Conservation (phyloP, 2,329 filamentous ascomycete genomes). For the Rhexocercosporidium sp. region DNA sequence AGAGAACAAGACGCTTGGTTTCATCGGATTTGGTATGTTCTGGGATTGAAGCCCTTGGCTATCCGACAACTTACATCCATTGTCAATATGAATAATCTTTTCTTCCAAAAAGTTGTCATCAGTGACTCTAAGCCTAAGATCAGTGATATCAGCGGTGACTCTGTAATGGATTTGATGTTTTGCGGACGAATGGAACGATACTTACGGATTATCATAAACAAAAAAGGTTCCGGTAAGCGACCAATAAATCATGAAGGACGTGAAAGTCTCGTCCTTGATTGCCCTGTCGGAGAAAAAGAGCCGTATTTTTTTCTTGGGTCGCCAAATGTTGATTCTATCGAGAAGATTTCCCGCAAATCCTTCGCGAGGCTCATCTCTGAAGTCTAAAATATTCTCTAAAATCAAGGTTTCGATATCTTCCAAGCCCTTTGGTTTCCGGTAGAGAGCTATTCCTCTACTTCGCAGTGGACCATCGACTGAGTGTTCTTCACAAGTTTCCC, state of each 20-base stretch:
- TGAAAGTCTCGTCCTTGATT: neutral
- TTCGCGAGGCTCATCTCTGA: neutral
- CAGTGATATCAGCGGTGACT: neutral
- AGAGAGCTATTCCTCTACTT: neutral
- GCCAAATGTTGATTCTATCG: neutral
- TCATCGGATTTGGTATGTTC: too few species aligned
- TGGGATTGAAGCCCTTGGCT: too few species aligned
- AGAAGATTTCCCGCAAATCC: neutral
- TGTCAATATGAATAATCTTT: constrained; percentile 6
- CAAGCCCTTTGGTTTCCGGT: neutral
- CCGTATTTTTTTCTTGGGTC: neutral
- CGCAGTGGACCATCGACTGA: neutral
- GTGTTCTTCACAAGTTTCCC: constrained; percentile 6
- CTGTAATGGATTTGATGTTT: too few species aligned
- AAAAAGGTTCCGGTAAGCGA: neutral
- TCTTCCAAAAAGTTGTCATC: neutral
- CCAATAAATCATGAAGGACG: neutral
- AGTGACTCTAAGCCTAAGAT: neutral
- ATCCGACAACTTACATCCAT: neutral
- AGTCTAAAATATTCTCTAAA: neutral
- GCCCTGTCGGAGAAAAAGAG: neutral
- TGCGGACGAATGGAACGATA: neutral
- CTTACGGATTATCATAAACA: constrained; percentile 2
- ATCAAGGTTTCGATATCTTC: neutral
- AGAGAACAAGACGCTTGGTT: too few species aligned